Percentiles rank a stretch among this genome's conserved stretches.
Evolutionary conservation across 805 yeast species (phyloP).

Genomic region (Candida xyloterini): DNA sequence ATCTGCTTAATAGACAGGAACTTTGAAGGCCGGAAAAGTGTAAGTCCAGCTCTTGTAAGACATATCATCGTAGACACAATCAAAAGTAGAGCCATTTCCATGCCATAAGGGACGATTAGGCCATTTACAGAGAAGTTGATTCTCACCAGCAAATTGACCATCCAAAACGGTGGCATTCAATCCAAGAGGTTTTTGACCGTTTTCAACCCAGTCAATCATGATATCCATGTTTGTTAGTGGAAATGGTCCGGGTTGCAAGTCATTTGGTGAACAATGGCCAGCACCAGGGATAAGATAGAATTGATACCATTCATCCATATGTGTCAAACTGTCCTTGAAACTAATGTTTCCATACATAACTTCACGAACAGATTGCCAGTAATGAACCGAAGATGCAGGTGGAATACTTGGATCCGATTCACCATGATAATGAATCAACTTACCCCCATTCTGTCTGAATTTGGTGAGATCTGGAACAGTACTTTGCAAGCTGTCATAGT

Average conservation of each 20-base stretch:
- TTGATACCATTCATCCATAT: slow-evolving; percentile 7
- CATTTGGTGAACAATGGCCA: slow-evolving; percentile 7
- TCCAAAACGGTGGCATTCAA: slow-evolving; percentile 5
- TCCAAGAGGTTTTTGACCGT: slow-evolving; percentile 6
- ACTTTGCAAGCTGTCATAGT: slow-evolving; percentile 7
- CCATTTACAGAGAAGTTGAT: slow-evolving; percentile 6
- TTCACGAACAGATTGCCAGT: slow-evolving; percentile 4
- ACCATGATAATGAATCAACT: slow-evolving; percentile 9
- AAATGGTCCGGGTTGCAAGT: slow-evolving; percentile 8
- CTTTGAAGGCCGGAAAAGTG: slow-evolving; percentile 1
- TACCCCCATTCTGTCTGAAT: slow-evolving; percentile 4
- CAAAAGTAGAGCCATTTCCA: background rate
- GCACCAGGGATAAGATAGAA: slow-evolving; percentile 8
- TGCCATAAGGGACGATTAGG: slow-evolving; percentile 9
- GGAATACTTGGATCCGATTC: slow-evolving; percentile 11
- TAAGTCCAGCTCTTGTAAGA: slow-evolving; percentile 5
- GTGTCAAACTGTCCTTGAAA: background rate
- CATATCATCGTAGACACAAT: slow-evolving; percentile 22
- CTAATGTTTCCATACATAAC: slow-evolving; percentile 4
- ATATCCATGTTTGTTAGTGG: slow-evolving; percentile 8
- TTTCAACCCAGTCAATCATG: slow-evolving; percentile 10
- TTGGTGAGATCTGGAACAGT: slow-evolving; percentile 6
- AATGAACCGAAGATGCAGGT: slow-evolving; percentile 8
- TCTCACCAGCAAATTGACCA: slow-evolving; percentile 4
- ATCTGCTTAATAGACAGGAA: background rate